These are phyloP conservation scores for Lotmaria passim DNA, from an alignment of 208 protist species.

Conservation along the genomic window DNA sequence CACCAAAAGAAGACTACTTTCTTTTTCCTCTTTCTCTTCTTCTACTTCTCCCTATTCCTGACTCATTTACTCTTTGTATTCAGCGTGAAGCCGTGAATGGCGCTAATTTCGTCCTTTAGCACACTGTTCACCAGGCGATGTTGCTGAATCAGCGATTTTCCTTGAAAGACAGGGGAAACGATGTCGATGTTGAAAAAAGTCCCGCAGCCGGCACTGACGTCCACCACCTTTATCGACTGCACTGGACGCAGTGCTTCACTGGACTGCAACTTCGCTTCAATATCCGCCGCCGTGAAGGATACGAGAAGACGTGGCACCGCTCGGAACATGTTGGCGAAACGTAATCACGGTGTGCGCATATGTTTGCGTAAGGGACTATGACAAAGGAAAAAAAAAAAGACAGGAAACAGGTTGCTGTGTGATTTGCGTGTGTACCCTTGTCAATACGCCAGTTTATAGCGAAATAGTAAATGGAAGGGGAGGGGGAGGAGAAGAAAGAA, in stretches of 20 bases:
- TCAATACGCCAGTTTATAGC: too few species aligned
- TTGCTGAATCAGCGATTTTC: slow-evolving; percentile 82
- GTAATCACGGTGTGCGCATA: neutral
- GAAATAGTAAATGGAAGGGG: too few species aligned
- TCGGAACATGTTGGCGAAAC: slow-evolving; percentile 20
- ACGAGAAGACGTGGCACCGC: slow-evolving; percentile 21
- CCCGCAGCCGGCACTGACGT: slow-evolving; percentile 82
- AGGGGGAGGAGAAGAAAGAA: too few species aligned
- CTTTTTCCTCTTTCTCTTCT: neutral
- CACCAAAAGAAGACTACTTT: slow-evolving; percentile 2
- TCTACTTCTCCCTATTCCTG: neutral
- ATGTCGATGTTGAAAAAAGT: slow-evolving; percentile 88
- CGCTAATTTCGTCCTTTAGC: slow-evolving; percentile 81
- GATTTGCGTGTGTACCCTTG: too few species aligned
- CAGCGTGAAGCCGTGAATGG: slow-evolving; percentile 89
- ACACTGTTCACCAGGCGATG: slow-evolving; percentile 85
- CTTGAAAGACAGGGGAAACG: slow-evolving; percentile 71
- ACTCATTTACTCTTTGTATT: slow-evolving; percentile 48
- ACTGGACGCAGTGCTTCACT: slow-evolving; percentile 63
- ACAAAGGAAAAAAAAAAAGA: slow-evolving; percentile 10
- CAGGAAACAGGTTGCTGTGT: neutral
- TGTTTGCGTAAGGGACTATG: neutral
- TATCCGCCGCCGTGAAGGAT: slow-evolving; percentile 59
- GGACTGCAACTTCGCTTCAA: slow-evolving; percentile 74
- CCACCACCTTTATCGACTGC: slow-evolving; percentile 59